Evolutionary conservation across 2,329 filamentous ascomycete species (phyloP).

Genomic region (Bimuria novae-zelandiae): DNA sequence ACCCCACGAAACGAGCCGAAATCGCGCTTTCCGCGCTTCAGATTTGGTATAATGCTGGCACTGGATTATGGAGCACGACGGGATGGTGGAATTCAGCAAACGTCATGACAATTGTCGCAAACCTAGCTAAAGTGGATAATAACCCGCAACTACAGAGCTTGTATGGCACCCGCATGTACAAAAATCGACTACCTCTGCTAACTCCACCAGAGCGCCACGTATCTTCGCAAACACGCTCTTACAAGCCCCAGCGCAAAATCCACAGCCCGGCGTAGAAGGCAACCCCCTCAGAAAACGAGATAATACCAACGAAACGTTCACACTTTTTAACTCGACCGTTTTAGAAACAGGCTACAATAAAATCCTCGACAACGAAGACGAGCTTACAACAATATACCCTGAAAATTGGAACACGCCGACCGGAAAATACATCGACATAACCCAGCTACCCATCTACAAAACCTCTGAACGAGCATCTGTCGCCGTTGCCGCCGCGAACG

Average conservation of each 20-base stretch:
- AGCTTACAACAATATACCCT: slow-evolving; percentile 26
- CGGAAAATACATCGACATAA: slow-evolving; percentile 15
- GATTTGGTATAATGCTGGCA: slow-evolving; percentile 63
- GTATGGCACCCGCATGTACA: neutral
- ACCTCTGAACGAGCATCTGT: slow-evolving; percentile 12
- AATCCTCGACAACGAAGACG: slow-evolving; percentile 18
- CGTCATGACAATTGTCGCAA: slow-evolving; percentile 64
- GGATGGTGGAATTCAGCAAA: slow-evolving; percentile 80
- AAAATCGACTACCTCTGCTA: neutral
- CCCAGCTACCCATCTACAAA: slow-evolving; percentile 13
- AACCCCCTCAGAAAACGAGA: slow-evolving; percentile 11
- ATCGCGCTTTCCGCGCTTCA: slow-evolving; percentile 56
- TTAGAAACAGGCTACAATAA: slow-evolving; percentile 29
- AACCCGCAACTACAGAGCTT: slow-evolving; percentile 41
- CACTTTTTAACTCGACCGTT: slow-evolving; percentile 10
- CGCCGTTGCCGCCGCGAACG: slow-evolving; percentile 18
- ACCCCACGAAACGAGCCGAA: slow-evolving; percentile 31
- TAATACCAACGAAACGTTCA: slow-evolving; percentile 14
- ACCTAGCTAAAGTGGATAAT: slow-evolving; percentile 50
- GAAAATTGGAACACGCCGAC: slow-evolving; percentile 21
- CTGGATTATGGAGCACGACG: slow-evolving; percentile 66
- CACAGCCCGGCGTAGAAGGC: slow-evolving; percentile 32
- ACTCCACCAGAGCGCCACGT: slow-evolving; percentile 29
- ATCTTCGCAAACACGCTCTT: slow-evolving; percentile 53
- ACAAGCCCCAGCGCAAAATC: slow-evolving; percentile 38